Conservation (phyloP, 1,284 basidiomycete species). For the Fomitopsis palustris region DNA sequence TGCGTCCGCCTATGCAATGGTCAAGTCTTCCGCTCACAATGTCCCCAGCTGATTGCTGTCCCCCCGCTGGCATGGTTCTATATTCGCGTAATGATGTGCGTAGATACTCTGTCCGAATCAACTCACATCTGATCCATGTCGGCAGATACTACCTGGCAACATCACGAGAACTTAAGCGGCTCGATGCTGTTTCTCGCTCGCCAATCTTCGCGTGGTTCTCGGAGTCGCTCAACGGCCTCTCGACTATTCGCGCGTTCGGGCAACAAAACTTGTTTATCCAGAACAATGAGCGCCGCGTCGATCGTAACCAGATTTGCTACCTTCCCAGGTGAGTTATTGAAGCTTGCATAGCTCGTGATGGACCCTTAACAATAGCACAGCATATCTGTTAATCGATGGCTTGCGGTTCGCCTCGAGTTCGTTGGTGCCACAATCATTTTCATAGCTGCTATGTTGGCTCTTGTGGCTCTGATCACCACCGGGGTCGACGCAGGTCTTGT, state of each 20-base stretch:
- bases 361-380: slow-evolving; percentile 24
- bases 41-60: slow-evolving; percentile 55
- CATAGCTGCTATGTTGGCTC: slow-evolving; percentile 65
- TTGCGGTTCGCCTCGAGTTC: slow-evolving; percentile 78
- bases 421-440: slow-evolving; percentile 84
- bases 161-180: slow-evolving; percentile 87
- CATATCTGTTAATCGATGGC: slow-evolving; percentile 77
- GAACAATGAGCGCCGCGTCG: slow-evolving; percentile 77
- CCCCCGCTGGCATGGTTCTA: slow-evolving; percentile 78
- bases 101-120: slow-evolving; percentile 6
- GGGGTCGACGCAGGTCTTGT: slow-evolving; percentile 87
- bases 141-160: slow-evolving; percentile 86
- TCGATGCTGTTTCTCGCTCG: slow-evolving; percentile 87
- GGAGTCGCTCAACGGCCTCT: slow-evolving; percentile 81
- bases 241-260: slow-evolving; percentile 82
- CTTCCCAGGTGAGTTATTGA: slow-evolving; percentile 37
- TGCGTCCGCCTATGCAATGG: slow-evolving; percentile 11
- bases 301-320: slow-evolving; percentile 83
- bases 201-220: slow-evolving; percentile 92
- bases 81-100: slow-evolving; percentile 70
- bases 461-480: slow-evolving; percentile 67
- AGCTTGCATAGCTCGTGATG: neutral
- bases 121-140: neutral
- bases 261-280: slow-evolving; percentile 74
- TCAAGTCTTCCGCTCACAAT: neutral